These are phyloP conservation scores for Casuarina equisetifolia DNA, from an alignment of 306 rosid genomes.

Conservation along the genomic window DNA sequence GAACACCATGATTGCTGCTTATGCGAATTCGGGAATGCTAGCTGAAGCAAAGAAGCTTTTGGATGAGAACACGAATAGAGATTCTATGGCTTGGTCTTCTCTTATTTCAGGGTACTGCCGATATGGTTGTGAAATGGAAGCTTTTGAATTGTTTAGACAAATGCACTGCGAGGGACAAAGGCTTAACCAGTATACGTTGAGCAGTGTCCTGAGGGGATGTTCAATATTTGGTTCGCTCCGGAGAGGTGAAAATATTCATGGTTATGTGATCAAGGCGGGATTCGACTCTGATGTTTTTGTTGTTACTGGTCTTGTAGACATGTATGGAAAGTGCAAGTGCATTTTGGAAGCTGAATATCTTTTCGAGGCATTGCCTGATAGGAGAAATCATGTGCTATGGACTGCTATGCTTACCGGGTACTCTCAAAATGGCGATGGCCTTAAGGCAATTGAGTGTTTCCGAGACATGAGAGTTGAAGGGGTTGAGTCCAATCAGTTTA, in stretches of 20 bases:
- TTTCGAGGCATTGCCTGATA: conserved; percentile 45
- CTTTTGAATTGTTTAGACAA: conserved; percentile 53
- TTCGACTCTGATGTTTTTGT: conserved; percentile 56
- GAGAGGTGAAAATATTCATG: conserved; percentile 71
- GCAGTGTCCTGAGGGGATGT: conserved; percentile 71
- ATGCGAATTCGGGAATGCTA: conserved; percentile 58
- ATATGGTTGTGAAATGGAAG: conserved; percentile 56
- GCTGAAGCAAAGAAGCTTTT: conserved; percentile 67
- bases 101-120: conserved; percentile 73
- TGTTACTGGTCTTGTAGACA: conserved; percentile 80
- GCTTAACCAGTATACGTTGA: conserved; percentile 71
- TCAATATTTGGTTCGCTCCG: conserved; percentile 56
- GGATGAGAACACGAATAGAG: conserved; percentile 41
- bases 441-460: conserved; percentile 68
- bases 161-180: conserved; percentile 68
- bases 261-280: conserved; percentile 52
- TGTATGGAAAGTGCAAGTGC: conserved; percentile 79
- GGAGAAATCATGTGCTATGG: conserved; percentile 70
- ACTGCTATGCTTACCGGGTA: conserved; percentile 91
- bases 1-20: conserved; percentile 79
- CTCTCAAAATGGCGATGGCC: conserved; percentile 66
- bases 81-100: conserved; percentile 77
- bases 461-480: conserved; percentile 50
- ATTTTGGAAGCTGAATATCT: conserved; percentile 65
- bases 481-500: conserved; percentile 70